Conservation (phyloP, 768 basidiomycete species). For the Asterophora lycoperdoides region DNA sequence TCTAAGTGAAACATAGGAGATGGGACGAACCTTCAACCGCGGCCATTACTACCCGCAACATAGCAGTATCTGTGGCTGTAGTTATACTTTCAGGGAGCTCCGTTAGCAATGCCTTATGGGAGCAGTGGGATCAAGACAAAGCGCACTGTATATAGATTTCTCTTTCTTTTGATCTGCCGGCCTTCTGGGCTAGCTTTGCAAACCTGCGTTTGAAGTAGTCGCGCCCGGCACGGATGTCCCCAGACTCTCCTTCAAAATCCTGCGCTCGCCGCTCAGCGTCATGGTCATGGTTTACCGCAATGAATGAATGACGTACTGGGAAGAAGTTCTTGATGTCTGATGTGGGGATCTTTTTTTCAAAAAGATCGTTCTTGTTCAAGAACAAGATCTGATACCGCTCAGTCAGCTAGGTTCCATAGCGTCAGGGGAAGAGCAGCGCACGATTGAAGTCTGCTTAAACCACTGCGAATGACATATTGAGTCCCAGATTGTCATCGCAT, state of each 20-base stretch:
- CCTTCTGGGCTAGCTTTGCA: slow-evolving; percentile 75
- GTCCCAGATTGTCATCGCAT: slow-evolving; percentile 98
- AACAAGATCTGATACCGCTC: slow-evolving; percentile 68
- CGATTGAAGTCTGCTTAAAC: slow-evolving; percentile 93
- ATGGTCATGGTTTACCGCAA: neutral
- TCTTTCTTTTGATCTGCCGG: slow-evolving; percentile 77
- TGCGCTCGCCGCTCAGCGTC: slow-evolving; percentile 23
- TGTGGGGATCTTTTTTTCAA: slow-evolving; percentile 72
- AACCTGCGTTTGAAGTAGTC: slow-evolving; percentile 92
- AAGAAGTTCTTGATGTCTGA: slow-evolving; percentile 90
- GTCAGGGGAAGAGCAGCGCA: slow-evolving; percentile 22
- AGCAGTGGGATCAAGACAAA: slow-evolving; percentile 3
- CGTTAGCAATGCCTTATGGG: slow-evolving; percentile 6
- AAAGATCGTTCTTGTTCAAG: slow-evolving; percentile 95
- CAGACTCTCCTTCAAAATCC: slow-evolving; percentile 82
- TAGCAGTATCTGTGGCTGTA: slow-evolving; percentile 85
- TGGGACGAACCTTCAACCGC: slow-evolving; percentile 81
- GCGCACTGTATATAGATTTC: slow-evolving; percentile 93
- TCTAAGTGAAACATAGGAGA: slow-evolving; percentile 2
- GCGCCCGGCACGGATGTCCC: slow-evolving; percentile 69
- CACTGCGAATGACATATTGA: slow-evolving; percentile 97
- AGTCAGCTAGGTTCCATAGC: neutral
- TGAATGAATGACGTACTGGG: slow-evolving; percentile 47
- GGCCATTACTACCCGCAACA: slow-evolving; percentile 90
- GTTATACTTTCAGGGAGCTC: slow-evolving; percentile 55